phyloP scores from a whole-genome alignment of 805 yeast species.

The Barnettozyma salicaria region DNA sequence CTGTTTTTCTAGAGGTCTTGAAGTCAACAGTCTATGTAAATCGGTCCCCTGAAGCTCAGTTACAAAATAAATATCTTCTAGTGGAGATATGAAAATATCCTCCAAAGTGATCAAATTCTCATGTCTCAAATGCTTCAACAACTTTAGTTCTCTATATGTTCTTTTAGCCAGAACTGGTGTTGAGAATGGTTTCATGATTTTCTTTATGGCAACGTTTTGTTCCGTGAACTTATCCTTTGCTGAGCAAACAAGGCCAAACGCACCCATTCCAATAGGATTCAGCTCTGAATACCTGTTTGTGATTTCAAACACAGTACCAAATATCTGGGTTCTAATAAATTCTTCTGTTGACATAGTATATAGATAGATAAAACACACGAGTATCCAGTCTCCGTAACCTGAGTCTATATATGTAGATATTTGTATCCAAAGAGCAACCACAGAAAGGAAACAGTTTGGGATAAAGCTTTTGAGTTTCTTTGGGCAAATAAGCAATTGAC shows the following conservation, averaged over 20 bases:
- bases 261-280: constrained; percentile 99
- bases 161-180: constrained; percentile 94
- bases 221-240: constrained; percentile 87
- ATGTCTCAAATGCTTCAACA: constrained; percentile 88
- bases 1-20: constrained; percentile 92
- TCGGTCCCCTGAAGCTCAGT: constrained; percentile 98
- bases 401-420: too few relatives aligned
- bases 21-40: constrained; percentile 81
- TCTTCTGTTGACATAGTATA: constrained; percentile 27
- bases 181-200: constrained; percentile 95
- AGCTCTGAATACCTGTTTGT: constrained; percentile 85
- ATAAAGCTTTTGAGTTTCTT: too few relatives aligned
- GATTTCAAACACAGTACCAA: constrained; percentile 92
- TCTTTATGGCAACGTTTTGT: constrained; percentile 94
- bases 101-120: constrained; percentile 90
- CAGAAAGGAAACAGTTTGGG: too few relatives aligned
- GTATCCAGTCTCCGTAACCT: too few relatives aligned
- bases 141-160: constrained; percentile 91
- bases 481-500: too few relatives aligned
- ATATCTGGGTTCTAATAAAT: constrained; percentile 67
- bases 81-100: constrained; percentile 89
- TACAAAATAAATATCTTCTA: constrained; percentile 93
- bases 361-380: too few relatives aligned
- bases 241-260: constrained; percentile 95
- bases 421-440: too few relatives aligned